Percentiles rank a stretch among this genome's conserved stretches.
Evolutionary conservation across 2,329 filamentous ascomycete species (phyloP).

Genomic region (Seiridium unicorne): DNA sequence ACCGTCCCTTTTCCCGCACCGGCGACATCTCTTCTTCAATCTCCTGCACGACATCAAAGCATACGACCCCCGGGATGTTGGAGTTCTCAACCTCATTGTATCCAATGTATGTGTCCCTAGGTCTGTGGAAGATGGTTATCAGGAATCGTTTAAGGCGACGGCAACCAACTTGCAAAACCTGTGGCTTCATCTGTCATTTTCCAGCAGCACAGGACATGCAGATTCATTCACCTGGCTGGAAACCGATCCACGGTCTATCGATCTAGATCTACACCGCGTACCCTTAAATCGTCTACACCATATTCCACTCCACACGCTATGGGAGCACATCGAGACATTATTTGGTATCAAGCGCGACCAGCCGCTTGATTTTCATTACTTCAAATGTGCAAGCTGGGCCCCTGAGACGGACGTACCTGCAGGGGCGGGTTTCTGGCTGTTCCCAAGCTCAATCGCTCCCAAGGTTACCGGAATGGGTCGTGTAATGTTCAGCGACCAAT

Average conservation of each 20-base stretch:
- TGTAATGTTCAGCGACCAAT: no score
- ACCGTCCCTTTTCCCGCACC: background rate
- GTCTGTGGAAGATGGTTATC: background rate
- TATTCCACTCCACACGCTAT: background rate
- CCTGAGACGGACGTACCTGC: no score
- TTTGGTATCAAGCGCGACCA: background rate
- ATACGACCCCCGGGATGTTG: background rate
- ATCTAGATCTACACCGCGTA: background rate
- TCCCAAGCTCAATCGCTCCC: no score
- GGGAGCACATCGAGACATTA: background rate
- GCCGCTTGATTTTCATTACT: no score
- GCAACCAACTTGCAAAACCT: background rate
- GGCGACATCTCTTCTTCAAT: background rate
- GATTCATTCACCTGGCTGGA: background rate
- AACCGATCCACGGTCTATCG: background rate
- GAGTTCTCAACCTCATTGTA: no score
- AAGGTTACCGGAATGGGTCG: no score
- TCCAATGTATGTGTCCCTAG: no score
- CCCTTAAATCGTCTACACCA: background rate
- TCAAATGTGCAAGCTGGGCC: no score
- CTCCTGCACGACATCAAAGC: constrained; percentile 14
- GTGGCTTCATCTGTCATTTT: constrained; percentile 1
- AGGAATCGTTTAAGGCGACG: background rate
- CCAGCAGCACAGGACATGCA: background rate
- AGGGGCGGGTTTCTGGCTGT: no score